These are phyloP conservation scores for Collybiopsis luxurians DNA, from an alignment of 768 basidiomycete genomes.

Conservation along the genomic window DNA sequence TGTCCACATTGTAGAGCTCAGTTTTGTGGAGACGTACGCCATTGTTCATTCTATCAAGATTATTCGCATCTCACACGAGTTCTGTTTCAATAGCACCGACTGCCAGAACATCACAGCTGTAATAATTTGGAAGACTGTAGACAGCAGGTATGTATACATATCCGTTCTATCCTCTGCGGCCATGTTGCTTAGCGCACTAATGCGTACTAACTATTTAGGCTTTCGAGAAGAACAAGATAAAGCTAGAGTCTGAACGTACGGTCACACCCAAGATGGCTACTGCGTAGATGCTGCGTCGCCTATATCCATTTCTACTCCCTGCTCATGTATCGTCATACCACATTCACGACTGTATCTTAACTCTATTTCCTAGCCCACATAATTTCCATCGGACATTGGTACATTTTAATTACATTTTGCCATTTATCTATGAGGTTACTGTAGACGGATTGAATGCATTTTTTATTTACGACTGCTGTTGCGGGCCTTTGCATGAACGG, in stretches of 20 bases:
- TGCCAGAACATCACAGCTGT: slow-evolving; percentile 88
- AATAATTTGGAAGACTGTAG: slow-evolving; percentile 80
- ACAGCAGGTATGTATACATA: slow-evolving; percentile 43
- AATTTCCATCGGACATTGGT: not conserved
- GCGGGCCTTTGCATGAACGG: too few relatives aligned
- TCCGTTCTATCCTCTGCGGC: too few relatives aligned
- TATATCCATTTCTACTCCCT: not conserved
- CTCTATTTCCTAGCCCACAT: not conserved
- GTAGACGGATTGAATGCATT: too few relatives aligned
- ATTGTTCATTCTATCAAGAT: slow-evolving; percentile 7
- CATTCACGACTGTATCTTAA: slow-evolving; percentile 1
- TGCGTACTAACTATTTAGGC: slow-evolving; percentile 31
- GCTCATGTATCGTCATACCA: not conserved
- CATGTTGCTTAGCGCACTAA: too few relatives aligned
- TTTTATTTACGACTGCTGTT: too few relatives aligned
- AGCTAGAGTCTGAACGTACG: slow-evolving; percentile 86
- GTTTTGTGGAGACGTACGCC: slow-evolving; percentile 75
- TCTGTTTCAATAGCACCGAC: slow-evolving; percentile 59
- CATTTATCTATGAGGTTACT: too few relatives aligned
- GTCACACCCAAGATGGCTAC: slow-evolving; percentile 84
- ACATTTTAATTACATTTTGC: too few relatives aligned
- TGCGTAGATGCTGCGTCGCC: slow-evolving; percentile 38
- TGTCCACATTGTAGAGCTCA: slow-evolving; percentile 77
- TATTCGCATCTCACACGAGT: slow-evolving; percentile 16
- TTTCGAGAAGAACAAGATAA: slow-evolving; percentile 83